phyloP scores from a whole-genome alignment of 2,329 filamentous ascomycete genomes.

The Diaporthe capsici region DNA sequence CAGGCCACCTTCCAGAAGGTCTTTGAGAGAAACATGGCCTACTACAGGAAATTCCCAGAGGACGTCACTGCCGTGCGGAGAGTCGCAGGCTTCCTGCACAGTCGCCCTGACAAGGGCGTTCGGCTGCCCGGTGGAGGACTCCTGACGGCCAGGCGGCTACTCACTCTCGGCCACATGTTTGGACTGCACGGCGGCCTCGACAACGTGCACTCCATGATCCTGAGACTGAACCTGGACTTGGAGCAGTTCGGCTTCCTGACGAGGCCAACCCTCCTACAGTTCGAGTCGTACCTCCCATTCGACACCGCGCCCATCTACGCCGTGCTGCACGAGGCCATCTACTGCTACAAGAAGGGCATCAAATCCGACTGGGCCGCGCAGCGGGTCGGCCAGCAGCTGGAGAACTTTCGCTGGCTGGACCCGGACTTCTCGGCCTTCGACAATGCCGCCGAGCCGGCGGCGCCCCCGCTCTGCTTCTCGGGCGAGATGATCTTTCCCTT shows the following conservation, averaged over 20 bases:
- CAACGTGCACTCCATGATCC: conserved; percentile 78
- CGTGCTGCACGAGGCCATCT: conserved; percentile 89
- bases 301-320: conserved; percentile 88
- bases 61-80: conserved; percentile 78
- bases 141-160: conserved; percentile 80
- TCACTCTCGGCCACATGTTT: conserved; percentile 83
- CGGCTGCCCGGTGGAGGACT: conserved; percentile 80
- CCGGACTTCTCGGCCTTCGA: conserved; percentile 55
- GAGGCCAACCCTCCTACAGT: conserved; percentile 74
- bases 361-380: conserved; percentile 83
- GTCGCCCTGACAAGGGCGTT: conserved; percentile 58
- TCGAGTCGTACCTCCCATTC: conserved; percentile 78
- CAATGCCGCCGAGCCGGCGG: conserved; percentile 50
- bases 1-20: conserved; percentile 78
- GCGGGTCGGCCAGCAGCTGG: conserved; percentile 67
- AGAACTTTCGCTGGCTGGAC: conserved; percentile 67
- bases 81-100: conserved; percentile 75
- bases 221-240: conserved; percentile 80
- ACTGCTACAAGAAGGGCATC: conserved; percentile 77
- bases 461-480: conserved; percentile 79
- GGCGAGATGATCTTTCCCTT: conserved; percentile 94
- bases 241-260: conserved; percentile 83
- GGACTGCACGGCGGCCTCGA: conserved; percentile 86
- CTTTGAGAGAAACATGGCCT: conserved; percentile 79
- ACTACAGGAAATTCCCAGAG: conserved; percentile 88